phyloP scores from a whole-genome alignment of 2,329 filamentous ascomycete genomes.

The Hypoxylon sp. region DNA sequence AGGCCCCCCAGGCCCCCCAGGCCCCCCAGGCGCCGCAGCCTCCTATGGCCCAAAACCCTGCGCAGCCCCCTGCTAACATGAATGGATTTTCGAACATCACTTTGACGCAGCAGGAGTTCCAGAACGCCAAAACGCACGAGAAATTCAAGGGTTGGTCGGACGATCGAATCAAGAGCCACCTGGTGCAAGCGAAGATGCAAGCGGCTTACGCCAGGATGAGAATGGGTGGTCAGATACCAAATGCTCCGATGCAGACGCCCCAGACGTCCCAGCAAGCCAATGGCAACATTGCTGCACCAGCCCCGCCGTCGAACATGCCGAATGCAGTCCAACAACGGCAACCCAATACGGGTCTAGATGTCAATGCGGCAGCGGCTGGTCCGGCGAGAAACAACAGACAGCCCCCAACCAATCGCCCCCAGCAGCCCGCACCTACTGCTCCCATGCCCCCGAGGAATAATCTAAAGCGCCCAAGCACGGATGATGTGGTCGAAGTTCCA shows the following conservation, averaged over 20 bases:
- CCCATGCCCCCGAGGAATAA: slow-evolving; percentile 53
- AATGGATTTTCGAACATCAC: slow-evolving; percentile 18
- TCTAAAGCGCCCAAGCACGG: slow-evolving; percentile 60
- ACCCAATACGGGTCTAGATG: slow-evolving; percentile 34
- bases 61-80: slow-evolving; percentile 37
- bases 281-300: slow-evolving; percentile 24
- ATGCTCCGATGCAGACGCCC: slow-evolving; percentile 32
- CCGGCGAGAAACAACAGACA: slow-evolving; percentile 44
- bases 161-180: slow-evolving; percentile 35
- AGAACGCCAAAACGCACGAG: slow-evolving; percentile 38
- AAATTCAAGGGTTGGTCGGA: slow-evolving; percentile 41
- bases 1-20: slow-evolving; percentile 39
- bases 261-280: slow-evolving; percentile 33
- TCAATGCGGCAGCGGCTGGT: slow-evolving; percentile 30
- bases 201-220: slow-evolving; percentile 20
- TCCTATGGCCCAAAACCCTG: slow-evolving; percentile 39
- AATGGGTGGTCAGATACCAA: slow-evolving; percentile 27
- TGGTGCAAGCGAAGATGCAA: slow-evolving; percentile 40
- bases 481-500: slow-evolving; percentile 50
- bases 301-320: slow-evolving; percentile 36
- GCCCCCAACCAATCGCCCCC: slow-evolving; percentile 48
- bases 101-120: slow-evolving; percentile 40
- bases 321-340: slow-evolving; percentile 38
- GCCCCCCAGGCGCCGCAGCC: slow-evolving; percentile 46
- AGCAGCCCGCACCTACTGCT: slow-evolving; percentile 50